These are phyloP conservation scores for Lichtheimia ramosa DNA, from an alignment of 371 early-diverging fungal species.

Conservation along the genomic window DNA sequence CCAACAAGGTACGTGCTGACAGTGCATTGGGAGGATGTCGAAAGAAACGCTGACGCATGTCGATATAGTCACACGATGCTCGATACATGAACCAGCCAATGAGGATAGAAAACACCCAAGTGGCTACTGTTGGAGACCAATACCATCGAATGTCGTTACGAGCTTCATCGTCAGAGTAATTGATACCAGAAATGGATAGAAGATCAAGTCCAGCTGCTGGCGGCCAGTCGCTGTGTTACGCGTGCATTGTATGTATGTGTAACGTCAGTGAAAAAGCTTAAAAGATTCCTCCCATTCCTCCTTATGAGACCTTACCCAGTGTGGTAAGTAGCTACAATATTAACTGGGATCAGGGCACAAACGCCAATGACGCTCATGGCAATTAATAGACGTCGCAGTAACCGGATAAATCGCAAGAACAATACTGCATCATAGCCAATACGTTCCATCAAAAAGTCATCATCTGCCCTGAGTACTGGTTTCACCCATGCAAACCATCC, in stretches of 20 bases:
- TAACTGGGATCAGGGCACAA: conserved; percentile 59
- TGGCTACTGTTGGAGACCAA: conserved; percentile 67
- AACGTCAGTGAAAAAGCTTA: conserved; percentile 3
- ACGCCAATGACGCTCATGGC: conserved; percentile 57
- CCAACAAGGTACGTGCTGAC: conserved; percentile 64
- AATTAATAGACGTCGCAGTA: conserved; percentile 53
- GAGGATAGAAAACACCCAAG: conserved; percentile 60
- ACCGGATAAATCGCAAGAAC: conserved; percentile 67
- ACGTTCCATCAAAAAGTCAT: conserved; percentile 55
- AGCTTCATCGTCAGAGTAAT: conserved; percentile 13
- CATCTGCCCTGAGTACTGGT: conserved; percentile 56
- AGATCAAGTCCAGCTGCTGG: conserved; percentile 25
- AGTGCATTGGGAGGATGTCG: conserved; percentile 56
- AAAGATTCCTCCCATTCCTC: neutral
- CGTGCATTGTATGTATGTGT: conserved; percentile 2
- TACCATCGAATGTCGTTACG: conserved; percentile 42
- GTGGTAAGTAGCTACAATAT: conserved; percentile 47
- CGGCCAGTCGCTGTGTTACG: conserved; percentile 32
- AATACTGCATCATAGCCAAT: conserved; percentile 78
- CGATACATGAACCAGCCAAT: conserved; percentile 56
- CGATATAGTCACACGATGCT: conserved; percentile 61
- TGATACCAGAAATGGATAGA: conserved; percentile 31
- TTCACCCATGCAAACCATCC: conserved; percentile 65
- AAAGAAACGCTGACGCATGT: conserved; percentile 61
- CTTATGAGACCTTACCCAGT: conserved; percentile 22